Percentiles rank a stretch among this genome's conserved stretches.
Evolutionary conservation across 352 stramenopile genomes (phyloP).

Genomic region (Phytophthora pseudosyringae): DNA sequence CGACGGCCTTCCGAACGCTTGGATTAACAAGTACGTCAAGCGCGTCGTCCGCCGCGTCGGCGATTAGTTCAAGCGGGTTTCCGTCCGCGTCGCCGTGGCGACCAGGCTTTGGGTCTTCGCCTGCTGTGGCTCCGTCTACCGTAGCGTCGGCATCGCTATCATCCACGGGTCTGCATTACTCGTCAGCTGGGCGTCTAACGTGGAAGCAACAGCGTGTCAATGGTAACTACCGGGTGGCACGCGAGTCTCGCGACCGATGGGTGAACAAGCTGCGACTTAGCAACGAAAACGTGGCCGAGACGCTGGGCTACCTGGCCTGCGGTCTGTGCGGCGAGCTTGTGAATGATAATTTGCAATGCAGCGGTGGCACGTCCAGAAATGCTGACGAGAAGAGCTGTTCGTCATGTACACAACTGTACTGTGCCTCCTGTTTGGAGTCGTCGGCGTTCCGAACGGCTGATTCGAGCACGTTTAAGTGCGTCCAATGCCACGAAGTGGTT

Average conservation of each 20-base stretch:
- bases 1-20: conserved; percentile 27
- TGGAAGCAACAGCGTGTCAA: conserved; percentile 54
- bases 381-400: conserved; percentile 26
- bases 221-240: conserved; percentile 24
- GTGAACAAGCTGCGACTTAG: conserved; percentile 44
- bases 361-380: conserved; percentile 10
- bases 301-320: conserved; percentile 63
- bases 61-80: conserved; percentile 18
- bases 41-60: conserved; percentile 2
- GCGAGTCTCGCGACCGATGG: conserved; percentile 51
- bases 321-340: conserved; percentile 79
- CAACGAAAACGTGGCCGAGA: conserved; percentile 53
- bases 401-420: conserved; percentile 78
- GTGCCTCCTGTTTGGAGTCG: conserved; percentile 57
- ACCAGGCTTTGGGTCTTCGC: conserved; percentile 17
- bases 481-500: conserved; percentile 59
- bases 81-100: conserved; percentile 33
- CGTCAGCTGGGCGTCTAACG: conserved; percentile 30
- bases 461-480: conserved; percentile 47
- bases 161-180: conserved; percentile 31
- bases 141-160: conserved; percentile 16
- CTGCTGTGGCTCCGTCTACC: conserved; percentile 17
- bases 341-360: conserved; percentile 80
- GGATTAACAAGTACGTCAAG: conserved; percentile 18
- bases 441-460: conserved; percentile 30